Percentiles rank a stretch among this genome's conserved stretches.
These are phyloP conservation scores for Scheffersomyces cryptocercus DNA, from an alignment of 1,139 yeast genomes.

Conservation along the genomic window DNA sequence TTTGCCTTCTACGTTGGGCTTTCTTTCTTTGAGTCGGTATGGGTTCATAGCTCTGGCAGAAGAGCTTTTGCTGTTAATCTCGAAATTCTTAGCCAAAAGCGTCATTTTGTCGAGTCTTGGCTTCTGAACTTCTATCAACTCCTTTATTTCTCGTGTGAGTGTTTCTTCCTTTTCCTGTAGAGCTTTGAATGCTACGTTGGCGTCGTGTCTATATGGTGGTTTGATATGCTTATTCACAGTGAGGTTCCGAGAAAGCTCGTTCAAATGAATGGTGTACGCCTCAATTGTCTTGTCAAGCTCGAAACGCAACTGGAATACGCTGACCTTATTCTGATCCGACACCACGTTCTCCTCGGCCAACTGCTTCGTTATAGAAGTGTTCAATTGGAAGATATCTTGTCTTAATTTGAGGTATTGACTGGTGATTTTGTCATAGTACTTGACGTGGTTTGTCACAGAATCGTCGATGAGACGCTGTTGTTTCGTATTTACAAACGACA, in stretches of 20 bases:
- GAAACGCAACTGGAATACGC: slow-evolving; percentile 20
- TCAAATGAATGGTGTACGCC: slow-evolving; percentile 27
- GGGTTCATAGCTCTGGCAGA: slow-evolving; percentile 13
- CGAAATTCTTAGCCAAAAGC: slow-evolving; percentile 26
- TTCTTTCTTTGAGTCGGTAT: slow-evolving; percentile 3
- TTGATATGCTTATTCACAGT: slow-evolving; percentile 16
- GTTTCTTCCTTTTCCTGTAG: slow-evolving; percentile 18
- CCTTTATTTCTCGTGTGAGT: slow-evolving; percentile 24
- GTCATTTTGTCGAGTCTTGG: slow-evolving; percentile 41
- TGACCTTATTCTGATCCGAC: slow-evolving; percentile 11
- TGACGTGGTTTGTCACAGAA: slow-evolving; percentile 30
- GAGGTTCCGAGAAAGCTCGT: slow-evolving; percentile 21
- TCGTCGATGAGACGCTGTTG: slow-evolving; percentile 38
- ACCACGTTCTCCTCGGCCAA: slow-evolving; percentile 11
- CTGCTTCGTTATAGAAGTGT: slow-evolving; percentile 12
- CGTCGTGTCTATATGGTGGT: slow-evolving; percentile 21
- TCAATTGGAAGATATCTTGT: slow-evolving; percentile 32
- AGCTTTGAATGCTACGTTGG: slow-evolving; percentile 21
- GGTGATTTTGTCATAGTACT: slow-evolving; percentile 35
- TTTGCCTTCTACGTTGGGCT: slow-evolving; percentile 9
- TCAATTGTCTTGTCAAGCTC: slow-evolving; percentile 31
- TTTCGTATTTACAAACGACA: slow-evolving; percentile 31
- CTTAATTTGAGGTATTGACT: slow-evolving; percentile 35
- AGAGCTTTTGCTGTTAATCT: slow-evolving; percentile 13
- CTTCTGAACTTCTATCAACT: slow-evolving; percentile 31